Conservation (phyloP, 345 rosid genomes). For the Lepidium didymum region DNA sequence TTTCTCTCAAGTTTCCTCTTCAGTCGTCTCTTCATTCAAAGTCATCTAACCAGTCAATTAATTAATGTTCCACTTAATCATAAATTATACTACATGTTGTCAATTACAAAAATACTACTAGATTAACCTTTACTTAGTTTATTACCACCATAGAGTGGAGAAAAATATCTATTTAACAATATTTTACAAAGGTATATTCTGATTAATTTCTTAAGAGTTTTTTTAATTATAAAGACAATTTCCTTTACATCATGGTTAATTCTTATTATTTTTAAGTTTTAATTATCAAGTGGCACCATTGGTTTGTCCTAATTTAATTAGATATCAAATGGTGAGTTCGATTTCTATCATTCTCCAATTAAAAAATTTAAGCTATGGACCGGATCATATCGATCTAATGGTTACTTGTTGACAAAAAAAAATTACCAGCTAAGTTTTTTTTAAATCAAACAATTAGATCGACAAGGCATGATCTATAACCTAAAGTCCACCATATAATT, state of each 20-base stretch:
- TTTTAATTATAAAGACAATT: background rate
- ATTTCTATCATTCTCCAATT: no score
- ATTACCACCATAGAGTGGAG: background rate
- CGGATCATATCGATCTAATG: no score
- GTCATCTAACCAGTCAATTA: conserved; percentile 14
- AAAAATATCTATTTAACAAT: background rate
- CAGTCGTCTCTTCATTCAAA: conserved; percentile 10
- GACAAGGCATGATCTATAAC: no score
- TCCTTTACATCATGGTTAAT: background rate
- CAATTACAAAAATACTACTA: background rate
- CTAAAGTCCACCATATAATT: no score
- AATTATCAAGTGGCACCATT: no score
- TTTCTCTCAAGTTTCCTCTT: conserved; percentile 3
- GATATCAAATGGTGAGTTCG: no score
- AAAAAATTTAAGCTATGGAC: no score
- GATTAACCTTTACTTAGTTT: background rate
- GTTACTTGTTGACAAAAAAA: no score
- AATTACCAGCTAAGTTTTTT: no score
- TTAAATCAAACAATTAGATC: no score
- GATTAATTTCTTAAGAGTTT: background rate
- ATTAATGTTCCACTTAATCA: background rate
- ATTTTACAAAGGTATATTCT: background rate
- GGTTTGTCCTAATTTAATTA: no score
- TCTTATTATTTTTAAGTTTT: background rate
- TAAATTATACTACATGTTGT: background rate